These are phyloP conservation scores for Saccharum spontaneum DNA, from an alignment of 176 grass and related monocot genomes.

Conservation along the genomic window DNA sequence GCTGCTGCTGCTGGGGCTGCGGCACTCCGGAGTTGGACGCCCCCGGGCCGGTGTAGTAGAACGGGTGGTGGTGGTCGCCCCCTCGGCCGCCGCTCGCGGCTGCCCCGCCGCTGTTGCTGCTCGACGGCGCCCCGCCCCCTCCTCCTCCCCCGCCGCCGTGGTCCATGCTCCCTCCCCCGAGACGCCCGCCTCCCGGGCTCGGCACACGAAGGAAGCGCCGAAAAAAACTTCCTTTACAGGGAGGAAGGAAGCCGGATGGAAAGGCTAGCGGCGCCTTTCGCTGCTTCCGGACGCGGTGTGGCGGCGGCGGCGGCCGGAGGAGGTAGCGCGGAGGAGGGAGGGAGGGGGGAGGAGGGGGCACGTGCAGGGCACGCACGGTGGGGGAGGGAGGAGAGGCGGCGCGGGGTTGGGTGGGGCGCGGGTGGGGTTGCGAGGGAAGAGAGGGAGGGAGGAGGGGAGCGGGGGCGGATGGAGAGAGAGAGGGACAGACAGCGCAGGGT, in stretches of 20 bases:
- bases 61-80: slow-evolving; percentile 48
- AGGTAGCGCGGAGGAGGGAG: not conserved
- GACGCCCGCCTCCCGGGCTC: not conserved
- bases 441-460: not conserved
- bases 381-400: slow-evolving; percentile 4
- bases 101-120: slow-evolving; percentile 58
- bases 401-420: slow-evolving; percentile 23
- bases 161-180: slow-evolving; percentile 29
- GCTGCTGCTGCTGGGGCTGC: not conserved
- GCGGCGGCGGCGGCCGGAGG: slow-evolving; percentile 23
- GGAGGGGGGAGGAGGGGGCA: slow-evolving; percentile 11
- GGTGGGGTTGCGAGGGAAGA: slow-evolving; percentile 33
- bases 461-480: not conserved
- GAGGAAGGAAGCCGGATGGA: not conserved
- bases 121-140: slow-evolving; percentile 44
- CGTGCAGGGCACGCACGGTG: slow-evolving; percentile 44
- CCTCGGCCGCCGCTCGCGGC: not conserved
- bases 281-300: not conserved
- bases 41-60: slow-evolving; percentile 53
- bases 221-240: not conserved
- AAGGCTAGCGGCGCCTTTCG: slow-evolving; percentile 40
- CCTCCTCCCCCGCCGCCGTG: slow-evolving; percentile 39
- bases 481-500: not conserved
- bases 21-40: slow-evolving; percentile 32
- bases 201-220: not conserved